Percentiles rank a stretch among this genome's conserved stretches.
Conservation (phyloP, 257 asterid genomes). For the Capsicum pubescens region DNA sequence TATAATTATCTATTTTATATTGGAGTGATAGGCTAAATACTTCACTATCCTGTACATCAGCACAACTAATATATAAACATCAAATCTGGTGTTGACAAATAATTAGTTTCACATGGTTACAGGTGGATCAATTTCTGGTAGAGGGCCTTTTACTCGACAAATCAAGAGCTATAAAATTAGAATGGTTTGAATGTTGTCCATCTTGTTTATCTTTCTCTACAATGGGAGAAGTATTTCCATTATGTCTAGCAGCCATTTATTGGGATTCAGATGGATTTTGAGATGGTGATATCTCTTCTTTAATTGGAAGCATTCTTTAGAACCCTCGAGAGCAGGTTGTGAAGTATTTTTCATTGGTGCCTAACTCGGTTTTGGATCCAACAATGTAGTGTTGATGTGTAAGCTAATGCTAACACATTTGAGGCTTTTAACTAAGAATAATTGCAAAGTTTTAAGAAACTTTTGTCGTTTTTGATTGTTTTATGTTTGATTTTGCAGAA, state of each 20-base stretch:
- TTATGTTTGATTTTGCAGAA: too few relatives aligned
- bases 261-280: conserved; percentile 50
- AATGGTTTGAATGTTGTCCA: conserved; percentile 39
- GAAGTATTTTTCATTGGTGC: conserved; percentile 36
- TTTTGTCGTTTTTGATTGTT: too few relatives aligned
- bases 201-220: conserved; percentile 62
- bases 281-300: conserved; percentile 53
- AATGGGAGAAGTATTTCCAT: conserved; percentile 48
- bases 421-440: too few relatives aligned
- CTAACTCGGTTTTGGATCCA: conserved; percentile 51
- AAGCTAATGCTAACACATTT: too few relatives aligned
- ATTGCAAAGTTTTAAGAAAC: too few relatives aligned
- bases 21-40: too few relatives aligned
- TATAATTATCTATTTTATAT: too few relatives aligned
- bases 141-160: conserved; percentile 33
- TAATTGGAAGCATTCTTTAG: conserved; percentile 95
- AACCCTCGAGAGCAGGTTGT: conserved; percentile 81
- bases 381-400: conserved; percentile 41
- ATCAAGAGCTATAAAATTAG: conserved; percentile 40
- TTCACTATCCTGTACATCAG: too few relatives aligned
- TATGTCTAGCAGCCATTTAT: conserved; percentile 58
- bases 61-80: too few relatives aligned
- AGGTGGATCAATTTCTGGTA: background rate
- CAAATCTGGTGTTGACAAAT: too few relatives aligned
- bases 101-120: background rate